Conservation (phyloP, 257 asterid genomes). For the Petrea volubilis region DNA sequence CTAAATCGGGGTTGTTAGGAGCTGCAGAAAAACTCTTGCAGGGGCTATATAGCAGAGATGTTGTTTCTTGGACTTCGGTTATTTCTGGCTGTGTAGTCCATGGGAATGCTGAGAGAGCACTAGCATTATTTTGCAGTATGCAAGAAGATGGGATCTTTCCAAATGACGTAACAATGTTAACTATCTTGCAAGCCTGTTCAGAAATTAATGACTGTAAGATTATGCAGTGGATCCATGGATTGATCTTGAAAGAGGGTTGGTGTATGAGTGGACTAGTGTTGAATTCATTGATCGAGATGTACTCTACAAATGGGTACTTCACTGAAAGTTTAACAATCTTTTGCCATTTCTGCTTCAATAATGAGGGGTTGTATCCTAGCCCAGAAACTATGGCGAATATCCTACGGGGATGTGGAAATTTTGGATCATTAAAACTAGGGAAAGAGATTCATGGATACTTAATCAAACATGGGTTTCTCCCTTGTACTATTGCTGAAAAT, state of each 20-base stretch:
- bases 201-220: conserved; percentile 12
- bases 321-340: conserved; percentile 30
- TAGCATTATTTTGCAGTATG: conserved; percentile 37
- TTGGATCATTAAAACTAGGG: conserved; percentile 29
- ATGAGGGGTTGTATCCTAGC: conserved; percentile 38
- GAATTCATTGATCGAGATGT: conserved; percentile 46
- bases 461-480: conserved; percentile 43
- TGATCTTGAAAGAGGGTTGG: conserved; percentile 41
- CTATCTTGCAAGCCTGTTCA: conserved; percentile 39
- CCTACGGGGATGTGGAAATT: conserved; percentile 37
- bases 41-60: conserved; percentile 29
- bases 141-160: conserved; percentile 38
- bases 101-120: conserved; percentile 34
- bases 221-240: conserved; percentile 47
- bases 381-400: conserved; percentile 49
- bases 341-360: conserved; percentile 28
- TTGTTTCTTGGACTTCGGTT: conserved; percentile 50
- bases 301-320: conserved; percentile 36
- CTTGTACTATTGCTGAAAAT: conserved; percentile 34
- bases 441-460: conserved; percentile 47
- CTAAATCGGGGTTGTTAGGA: conserved; percentile 32
- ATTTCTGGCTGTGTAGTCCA: conserved; percentile 37
- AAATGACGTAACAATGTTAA: conserved; percentile 38
- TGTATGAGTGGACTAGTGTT: conserved; percentile 26
- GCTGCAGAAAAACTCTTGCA: conserved; percentile 35